phyloP scores from a whole-genome alignment of 768 basidiomycete genomes.

The Auriscalpium orientale region DNA sequence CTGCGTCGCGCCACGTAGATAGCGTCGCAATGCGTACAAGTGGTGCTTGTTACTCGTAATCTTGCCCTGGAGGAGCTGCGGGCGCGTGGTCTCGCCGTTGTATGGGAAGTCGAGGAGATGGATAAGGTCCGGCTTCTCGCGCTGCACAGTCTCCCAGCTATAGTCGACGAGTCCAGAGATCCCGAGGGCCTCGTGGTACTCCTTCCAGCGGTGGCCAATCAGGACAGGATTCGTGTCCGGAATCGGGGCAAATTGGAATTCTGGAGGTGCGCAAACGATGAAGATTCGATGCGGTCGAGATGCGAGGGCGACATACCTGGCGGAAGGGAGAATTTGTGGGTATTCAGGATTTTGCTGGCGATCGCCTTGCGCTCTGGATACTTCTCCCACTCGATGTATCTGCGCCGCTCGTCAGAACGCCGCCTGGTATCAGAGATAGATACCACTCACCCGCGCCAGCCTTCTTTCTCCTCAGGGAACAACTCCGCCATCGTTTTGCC shows the following conservation, averaged over 20 bases:
- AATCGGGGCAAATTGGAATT: slow-evolving; percentile 41
- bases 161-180: slow-evolving; percentile 37
- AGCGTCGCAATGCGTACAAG: slow-evolving; percentile 31
- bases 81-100: slow-evolving; percentile 43
- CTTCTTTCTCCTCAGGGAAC: slow-evolving; percentile 32
- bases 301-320: slow-evolving; percentile 25
- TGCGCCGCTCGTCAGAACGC: slow-evolving; percentile 9
- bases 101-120: slow-evolving; percentile 50
- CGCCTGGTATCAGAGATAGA: not conserved
- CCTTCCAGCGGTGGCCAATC: slow-evolving; percentile 43
- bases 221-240: slow-evolving; percentile 45
- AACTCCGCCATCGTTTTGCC: slow-evolving; percentile 16
- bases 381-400: slow-evolving; percentile 44
- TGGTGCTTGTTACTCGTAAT: slow-evolving; percentile 42
- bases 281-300: not conserved
- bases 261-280: slow-evolving; percentile 17
- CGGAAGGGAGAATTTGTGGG: slow-evolving; percentile 31
- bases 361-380: slow-evolving; percentile 35
- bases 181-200: slow-evolving; percentile 44
- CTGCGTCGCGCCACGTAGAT: not conserved
- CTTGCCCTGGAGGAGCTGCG: slow-evolving; percentile 36
- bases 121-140: slow-evolving; percentile 43
- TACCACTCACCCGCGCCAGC: slow-evolving; percentile 30
- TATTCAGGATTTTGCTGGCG: slow-evolving; percentile 33
- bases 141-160: slow-evolving; percentile 45